These are phyloP conservation scores for Kalmanozyma brasiliensis DNA, from an alignment of 1,284 basidiomycete genomes.

Conservation along the genomic window DNA sequence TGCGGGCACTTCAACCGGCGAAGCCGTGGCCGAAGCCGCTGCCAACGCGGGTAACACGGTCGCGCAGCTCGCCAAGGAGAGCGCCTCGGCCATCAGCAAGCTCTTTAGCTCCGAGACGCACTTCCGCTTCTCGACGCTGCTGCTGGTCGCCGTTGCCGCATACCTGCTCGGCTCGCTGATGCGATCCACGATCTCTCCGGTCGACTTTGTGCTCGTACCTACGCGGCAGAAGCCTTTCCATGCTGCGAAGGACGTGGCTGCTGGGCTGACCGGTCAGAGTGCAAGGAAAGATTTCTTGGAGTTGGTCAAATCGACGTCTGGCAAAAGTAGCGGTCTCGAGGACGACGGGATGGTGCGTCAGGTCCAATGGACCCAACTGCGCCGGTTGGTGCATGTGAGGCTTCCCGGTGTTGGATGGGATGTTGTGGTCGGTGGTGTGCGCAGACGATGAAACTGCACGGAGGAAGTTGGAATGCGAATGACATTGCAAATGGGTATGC, in stretches of 20 bases:
- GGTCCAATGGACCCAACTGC: constrained; percentile 51
- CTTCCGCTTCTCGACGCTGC: constrained; percentile 53
- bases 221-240: constrained; percentile 12
- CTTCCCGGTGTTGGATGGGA: constrained; percentile 35
- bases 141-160: constrained; percentile 84
- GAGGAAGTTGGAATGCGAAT: not conserved
- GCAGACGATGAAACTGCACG: constrained; percentile 9
- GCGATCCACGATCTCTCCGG: constrained; percentile 83
- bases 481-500: not conserved
- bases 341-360: constrained; percentile 23
- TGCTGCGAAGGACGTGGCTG: not conserved
- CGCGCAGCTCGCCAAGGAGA: constrained; percentile 15
- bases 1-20: not conserved
- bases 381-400: constrained; percentile 29
- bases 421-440: constrained; percentile 40
- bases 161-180: constrained; percentile 90
- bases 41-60: constrained; percentile 29
- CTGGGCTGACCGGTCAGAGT: constrained; percentile 2
- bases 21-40: constrained; percentile 17
- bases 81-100: constrained; percentile 7
- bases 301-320: too few relatives aligned
- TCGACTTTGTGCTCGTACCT: constrained; percentile 79
- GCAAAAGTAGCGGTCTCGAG: too few relatives aligned
- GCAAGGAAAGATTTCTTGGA: constrained; percentile 18
- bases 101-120: constrained; percentile 18